Base-by-base conservation (phyloP, 2,329 filamentous ascomycete genomes). In the Talaromyces sp. region DNA sequence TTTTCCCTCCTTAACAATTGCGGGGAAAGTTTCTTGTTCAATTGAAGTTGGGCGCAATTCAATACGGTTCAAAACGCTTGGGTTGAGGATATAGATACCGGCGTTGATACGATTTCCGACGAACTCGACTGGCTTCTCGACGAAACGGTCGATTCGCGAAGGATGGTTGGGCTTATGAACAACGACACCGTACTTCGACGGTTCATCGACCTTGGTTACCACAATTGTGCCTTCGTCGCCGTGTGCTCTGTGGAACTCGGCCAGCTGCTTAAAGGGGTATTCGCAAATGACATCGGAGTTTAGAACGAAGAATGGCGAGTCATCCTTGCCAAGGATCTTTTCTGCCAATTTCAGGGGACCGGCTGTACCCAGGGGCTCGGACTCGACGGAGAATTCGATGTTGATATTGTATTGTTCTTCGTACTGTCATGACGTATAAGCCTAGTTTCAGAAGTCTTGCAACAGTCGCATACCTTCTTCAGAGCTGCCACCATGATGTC, bases 201-300 rank as follows among this genome's bases (percentile, higher is more conserved):
- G 94, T 82, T 99, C 95, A 82, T 99, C 94, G 62, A 99, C 94
- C 86, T 98, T 99, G 75, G 94, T 99, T 69, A 98, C 94, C 57
- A 97, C 90, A 75, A 99, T 99, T 71, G 94, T 99, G 71, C 94
- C 95, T 84, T 99, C 95, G 61, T 96, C 87, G 67, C 94, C 95
- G 80, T 99, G 95, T 65, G 83, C 82, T 81, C 91, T 94, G 87
- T 98, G 95, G 87, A 97, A 98, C 22, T 89, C 88, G 67, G 91
- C 91, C 61, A 98, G 87, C 73, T 96, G 86, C 78, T 91, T 84
- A 84, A 99, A 97, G 64, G 94, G 95, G 80, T 94, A 98, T 72
- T 98, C 93, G 87, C 94, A 99, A 78, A 96, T 98, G 75, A 99
- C 89, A 76, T 99, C 94, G 62, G 93, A 96, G 86, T 99, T 99